These are phyloP conservation scores for Huntiella decipiens DNA, from an alignment of 2,329 filamentous ascomycete species.

Conservation along the genomic window DNA sequence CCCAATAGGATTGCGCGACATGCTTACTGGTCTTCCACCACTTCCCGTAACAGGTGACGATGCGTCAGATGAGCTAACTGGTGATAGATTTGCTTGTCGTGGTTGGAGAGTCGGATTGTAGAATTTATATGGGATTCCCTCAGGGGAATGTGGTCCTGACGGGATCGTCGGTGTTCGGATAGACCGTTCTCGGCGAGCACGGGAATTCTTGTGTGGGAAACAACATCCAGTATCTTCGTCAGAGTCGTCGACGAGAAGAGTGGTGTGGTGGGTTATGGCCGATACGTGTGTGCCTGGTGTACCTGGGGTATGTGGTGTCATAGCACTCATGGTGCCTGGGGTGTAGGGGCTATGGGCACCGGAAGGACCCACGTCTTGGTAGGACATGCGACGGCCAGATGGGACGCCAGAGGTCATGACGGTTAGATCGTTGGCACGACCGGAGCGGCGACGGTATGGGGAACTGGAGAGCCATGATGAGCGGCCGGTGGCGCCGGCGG, in stretches of 20 bases:
- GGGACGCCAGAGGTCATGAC: neutral
- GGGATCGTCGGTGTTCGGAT: constrained; percentile 11
- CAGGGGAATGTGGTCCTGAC: neutral
- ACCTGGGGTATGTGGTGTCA: constrained; percentile 1
- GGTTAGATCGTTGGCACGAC: constrained; percentile 5
- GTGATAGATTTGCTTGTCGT: neutral
- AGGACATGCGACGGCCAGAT: neutral
- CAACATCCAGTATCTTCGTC: constrained; percentile 2
- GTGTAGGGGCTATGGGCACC: neutral
- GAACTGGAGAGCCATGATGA: constrained; percentile 25
- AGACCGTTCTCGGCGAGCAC: constrained; percentile 9
- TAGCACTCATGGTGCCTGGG: neutral
- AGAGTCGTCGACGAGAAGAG: neutral
- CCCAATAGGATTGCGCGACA: neutral
- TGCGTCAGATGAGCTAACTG: no score
- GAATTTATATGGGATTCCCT: constrained; percentile 9
- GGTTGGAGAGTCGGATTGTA: constrained; percentile 3
- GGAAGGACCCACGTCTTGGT: neutral
- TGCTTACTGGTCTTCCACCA: no score
- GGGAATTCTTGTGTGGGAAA: neutral
- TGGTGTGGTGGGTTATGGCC: constrained; percentile 1
- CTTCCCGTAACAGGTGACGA: no score
- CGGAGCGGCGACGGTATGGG: constrained; percentile 7
- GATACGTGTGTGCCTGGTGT: neutral
- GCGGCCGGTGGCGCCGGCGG: constrained; percentile 21